Evolutionary conservation across 306 rosid species (phyloP).

Genomic region (Lathyrus oleraceus): DNA sequence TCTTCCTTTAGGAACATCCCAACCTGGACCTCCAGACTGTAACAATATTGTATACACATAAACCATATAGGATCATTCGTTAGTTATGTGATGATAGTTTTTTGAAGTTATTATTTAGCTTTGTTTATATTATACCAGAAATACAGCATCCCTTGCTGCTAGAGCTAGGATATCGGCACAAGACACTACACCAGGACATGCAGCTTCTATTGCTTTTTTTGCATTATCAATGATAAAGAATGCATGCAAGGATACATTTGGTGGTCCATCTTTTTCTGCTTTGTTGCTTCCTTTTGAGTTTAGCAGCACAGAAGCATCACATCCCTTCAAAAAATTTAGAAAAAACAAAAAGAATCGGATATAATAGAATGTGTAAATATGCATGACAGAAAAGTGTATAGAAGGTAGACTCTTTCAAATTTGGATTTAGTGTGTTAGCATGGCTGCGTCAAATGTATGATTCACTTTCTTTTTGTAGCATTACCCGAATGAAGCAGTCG

Average conservation of each 20-base stretch:
- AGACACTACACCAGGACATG: constrained; percentile 59
- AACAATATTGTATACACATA: not conserved
- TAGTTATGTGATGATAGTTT: not conserved
- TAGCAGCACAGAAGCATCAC: constrained; percentile 80
- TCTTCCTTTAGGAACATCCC: constrained; percentile 89
- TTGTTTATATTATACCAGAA: constrained; percentile 42
- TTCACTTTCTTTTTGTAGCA: not conserved
- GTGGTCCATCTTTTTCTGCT: constrained; percentile 87
- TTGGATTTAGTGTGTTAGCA: too few relatives aligned
- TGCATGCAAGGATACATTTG: constrained; percentile 79
- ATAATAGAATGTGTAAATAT: not conserved
- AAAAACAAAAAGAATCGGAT: not conserved
- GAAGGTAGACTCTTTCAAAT: too few relatives aligned
- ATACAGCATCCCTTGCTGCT: constrained; percentile 69
- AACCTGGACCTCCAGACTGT: constrained; percentile 86
- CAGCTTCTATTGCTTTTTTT: constrained; percentile 52
- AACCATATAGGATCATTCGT: not conserved
- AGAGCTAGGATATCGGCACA: constrained; percentile 72
- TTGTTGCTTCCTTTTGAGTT: constrained; percentile 67
- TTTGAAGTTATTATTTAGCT: not conserved
- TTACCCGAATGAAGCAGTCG: constrained; percentile 81
- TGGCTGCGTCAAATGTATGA: not conserved
- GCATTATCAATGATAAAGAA: constrained; percentile 70
- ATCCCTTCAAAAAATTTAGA: constrained; percentile 48
- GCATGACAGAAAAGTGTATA: too few relatives aligned